These are phyloP conservation scores for Ceratocystis diversiconidia DNA, from an alignment of 2,329 filamentous ascomycete genomes.

Conservation along the genomic window DNA sequence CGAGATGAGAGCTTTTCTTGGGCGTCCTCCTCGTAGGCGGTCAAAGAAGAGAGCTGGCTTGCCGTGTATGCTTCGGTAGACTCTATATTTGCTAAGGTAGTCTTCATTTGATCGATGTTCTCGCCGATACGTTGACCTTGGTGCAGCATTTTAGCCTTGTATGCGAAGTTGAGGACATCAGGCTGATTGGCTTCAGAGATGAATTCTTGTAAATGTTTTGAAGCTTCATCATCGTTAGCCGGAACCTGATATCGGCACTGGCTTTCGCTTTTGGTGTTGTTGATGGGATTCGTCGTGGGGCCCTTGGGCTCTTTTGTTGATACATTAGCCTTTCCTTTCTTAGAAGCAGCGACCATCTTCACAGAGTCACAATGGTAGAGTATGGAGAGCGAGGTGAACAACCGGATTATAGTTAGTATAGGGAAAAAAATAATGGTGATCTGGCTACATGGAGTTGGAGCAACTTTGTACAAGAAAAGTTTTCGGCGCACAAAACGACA, in stretches of 20 bases:
- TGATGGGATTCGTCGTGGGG: background rate
- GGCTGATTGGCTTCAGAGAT: conserved; percentile 8
- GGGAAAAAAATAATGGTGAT: background rate
- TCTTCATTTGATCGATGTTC: conserved; percentile 12
- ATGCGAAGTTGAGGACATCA: conserved; percentile 15
- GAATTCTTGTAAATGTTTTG: conserved; percentile 8
- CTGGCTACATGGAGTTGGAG: background rate
- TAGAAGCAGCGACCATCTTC: background rate
- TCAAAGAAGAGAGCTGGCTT: conserved; percentile 11
- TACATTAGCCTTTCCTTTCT: background rate
- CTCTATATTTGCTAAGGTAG: conserved; percentile 14
- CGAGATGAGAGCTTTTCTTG: conserved; percentile 9
- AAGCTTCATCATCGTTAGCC: background rate
- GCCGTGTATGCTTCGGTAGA: conserved; percentile 11
- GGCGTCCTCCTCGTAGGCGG: background rate
- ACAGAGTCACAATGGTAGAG: background rate
- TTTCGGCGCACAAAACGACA: background rate
- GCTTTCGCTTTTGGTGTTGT: background rate
- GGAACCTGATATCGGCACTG: conserved; percentile 1
- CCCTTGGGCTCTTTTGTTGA: background rate
- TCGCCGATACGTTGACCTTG: conserved; percentile 7
- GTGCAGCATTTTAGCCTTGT: conserved; percentile 15
- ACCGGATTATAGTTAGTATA: background rate
- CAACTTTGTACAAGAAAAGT: background rate
- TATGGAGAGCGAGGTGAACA: background rate